Evolutionary conservation across 2,329 filamentous ascomycete species (phyloP).

Genomic region (Fusarium continuum): DNA sequence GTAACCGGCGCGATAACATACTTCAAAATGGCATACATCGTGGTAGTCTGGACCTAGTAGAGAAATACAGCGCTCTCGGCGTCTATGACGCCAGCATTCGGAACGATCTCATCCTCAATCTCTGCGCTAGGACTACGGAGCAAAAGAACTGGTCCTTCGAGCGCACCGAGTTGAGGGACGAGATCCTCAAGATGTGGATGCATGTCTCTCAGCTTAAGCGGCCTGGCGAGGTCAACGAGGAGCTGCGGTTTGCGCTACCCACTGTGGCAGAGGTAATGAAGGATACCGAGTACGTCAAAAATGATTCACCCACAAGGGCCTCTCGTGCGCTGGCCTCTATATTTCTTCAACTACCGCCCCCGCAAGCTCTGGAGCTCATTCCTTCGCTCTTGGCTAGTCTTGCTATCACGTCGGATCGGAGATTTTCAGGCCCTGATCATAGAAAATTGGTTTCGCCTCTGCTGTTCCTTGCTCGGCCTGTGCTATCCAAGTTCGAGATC

Average conservation of each 20-base stretch:
- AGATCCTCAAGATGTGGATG: constrained; percentile 50
- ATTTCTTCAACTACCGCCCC: constrained; percentile 45
- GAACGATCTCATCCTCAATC: constrained; percentile 46
- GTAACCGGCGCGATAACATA: constrained; percentile 26
- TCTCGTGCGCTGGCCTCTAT: constrained; percentile 43
- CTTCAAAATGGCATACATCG: constrained; percentile 22
- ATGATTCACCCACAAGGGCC: background rate
- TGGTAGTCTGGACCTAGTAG: constrained; percentile 40
- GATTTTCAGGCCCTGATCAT: constrained; percentile 11
- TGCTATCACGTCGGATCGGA: constrained; percentile 45
- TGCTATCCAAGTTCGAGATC: constrained; percentile 31
- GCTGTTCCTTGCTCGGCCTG: constrained; percentile 40
- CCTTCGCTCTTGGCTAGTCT: constrained; percentile 48
- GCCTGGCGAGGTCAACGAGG: constrained; percentile 34
- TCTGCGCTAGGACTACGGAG: constrained; percentile 43
- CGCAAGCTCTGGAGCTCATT: constrained; percentile 40
- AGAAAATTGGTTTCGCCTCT: constrained; percentile 43
- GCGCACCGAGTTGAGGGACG: constrained; percentile 36
- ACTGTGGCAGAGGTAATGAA: constrained; percentile 41
- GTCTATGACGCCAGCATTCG: constrained; percentile 42
- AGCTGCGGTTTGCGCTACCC: constrained; percentile 46
- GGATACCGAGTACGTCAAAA: constrained; percentile 13
- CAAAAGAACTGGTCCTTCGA: constrained; percentile 15
- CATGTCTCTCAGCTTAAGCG: constrained; percentile 50
- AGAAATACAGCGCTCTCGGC: constrained; percentile 40